phyloP scores from a whole-genome alignment of 108 stramenopile species.

The Skeletonema potamos region DNA sequence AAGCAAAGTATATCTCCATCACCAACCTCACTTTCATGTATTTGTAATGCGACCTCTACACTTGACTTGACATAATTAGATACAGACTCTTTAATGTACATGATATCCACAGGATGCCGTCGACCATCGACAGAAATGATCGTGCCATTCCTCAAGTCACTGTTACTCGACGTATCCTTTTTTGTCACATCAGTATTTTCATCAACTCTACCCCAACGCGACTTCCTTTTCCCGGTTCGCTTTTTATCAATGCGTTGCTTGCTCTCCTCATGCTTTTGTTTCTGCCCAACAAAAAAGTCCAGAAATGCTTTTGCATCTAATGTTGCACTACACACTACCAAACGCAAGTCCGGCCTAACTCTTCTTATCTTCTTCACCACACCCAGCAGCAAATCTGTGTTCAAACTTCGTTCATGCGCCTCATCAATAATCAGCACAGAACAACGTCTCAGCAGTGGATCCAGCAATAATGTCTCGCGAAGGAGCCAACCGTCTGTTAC shows the following conservation, averaged over 20 bases:
- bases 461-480: slow-evolving; percentile 81
- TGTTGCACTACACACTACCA: slow-evolving; percentile 97
- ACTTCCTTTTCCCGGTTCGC: slow-evolving; percentile 21
- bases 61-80: slow-evolving; percentile 74
- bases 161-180: neutral
- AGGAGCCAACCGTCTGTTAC: slow-evolving; percentile 93
- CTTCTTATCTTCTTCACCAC: slow-evolving; percentile 86
- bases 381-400: slow-evolving; percentile 92
- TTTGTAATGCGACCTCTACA: slow-evolving; percentile 81
- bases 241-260: slow-evolving; percentile 41
- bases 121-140: slow-evolving; percentile 87
- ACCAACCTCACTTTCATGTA: slow-evolving; percentile 52
- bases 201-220: slow-evolving; percentile 42
- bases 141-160: slow-evolving; percentile 44
- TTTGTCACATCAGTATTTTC: slow-evolving; percentile 12
- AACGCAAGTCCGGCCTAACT: slow-evolving; percentile 70
- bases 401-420: slow-evolving; percentile 91
- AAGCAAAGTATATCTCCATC: slow-evolving; percentile 93
- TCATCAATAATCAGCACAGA: slow-evolving; percentile 96
- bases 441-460: slow-evolving; percentile 91
- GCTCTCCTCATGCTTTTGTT: neutral
- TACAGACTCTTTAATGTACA: slow-evolving; percentile 79
- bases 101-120: slow-evolving; percentile 84
- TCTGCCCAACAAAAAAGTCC: slow-evolving; percentile 79
- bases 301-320: slow-evolving; percentile 93